phyloP scores from a whole-genome alignment of 148 eudicot species.

The Mesembryanthemum crystallinum region DNA sequence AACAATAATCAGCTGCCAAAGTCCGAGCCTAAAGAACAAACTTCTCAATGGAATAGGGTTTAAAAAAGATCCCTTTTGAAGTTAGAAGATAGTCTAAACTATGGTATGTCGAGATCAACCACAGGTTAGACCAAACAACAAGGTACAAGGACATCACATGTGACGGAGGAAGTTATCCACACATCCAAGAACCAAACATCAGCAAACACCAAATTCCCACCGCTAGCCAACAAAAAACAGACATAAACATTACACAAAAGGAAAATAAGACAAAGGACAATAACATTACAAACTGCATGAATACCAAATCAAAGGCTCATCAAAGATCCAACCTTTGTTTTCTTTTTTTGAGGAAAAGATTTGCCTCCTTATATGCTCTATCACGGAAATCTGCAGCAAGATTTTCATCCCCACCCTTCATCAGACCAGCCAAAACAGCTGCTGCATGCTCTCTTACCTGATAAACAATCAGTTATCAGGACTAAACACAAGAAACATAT shows the following conservation, averaged over 20 bases:
- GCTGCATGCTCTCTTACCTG: slow-evolving; percentile 99
- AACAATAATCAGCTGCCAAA: background rate
- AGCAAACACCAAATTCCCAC: background rate
- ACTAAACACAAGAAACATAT: background rate
- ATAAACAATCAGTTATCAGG: slow-evolving; percentile 19
- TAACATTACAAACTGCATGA: background rate
- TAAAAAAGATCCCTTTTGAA: no score
- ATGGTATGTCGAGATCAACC: background rate
- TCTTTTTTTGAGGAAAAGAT: slow-evolving; percentile 53
- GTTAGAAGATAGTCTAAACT: no score
- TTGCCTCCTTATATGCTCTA: slow-evolving; percentile 77
- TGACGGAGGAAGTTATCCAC: background rate
- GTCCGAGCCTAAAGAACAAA: background rate
- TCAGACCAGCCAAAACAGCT: slow-evolving; percentile 92
- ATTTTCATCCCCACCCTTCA: slow-evolving; percentile 81
- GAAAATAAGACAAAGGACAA: background rate
- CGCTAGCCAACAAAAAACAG: background rate
- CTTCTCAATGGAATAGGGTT: background rate
- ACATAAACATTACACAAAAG: background rate
- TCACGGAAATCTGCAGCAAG: slow-evolving; percentile 68
- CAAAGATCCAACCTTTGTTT: slow-evolving; percentile 57
- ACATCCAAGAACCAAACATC: background rate
- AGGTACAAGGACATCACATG: background rate
- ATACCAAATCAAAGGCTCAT: background rate
- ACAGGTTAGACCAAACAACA: no score